Evolutionary conservation across 139 green algal species (phyloP), one percentile per base, ranked within the genome.

Genomic region (Pleodorina starrii): DNA sequence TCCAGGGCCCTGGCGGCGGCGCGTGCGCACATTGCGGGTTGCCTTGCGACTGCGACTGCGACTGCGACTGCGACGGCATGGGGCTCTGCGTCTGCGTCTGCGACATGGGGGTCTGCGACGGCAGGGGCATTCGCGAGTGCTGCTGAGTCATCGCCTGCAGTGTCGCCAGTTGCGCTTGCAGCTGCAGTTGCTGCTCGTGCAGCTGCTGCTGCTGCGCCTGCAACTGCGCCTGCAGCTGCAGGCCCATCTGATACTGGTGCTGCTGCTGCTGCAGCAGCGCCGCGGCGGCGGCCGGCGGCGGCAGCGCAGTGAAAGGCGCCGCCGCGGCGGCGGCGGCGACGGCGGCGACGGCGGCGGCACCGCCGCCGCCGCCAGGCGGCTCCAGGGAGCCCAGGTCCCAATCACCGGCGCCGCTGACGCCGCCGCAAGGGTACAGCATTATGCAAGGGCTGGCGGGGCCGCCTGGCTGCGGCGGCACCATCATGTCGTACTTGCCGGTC

Each of bases 241-340:
- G 12, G 27, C 32, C 11, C 32, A 73, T 32, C 35, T 76, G 68
- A 25, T 32, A 44, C 14, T 76, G 36, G 3, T 48, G 73, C 43
- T 60, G 73, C 73, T 60, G 73, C 73, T 60, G 25, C 40, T 60
- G 73, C 21, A 78, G n/a, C 29, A 44, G 68, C 68, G 68, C 68
- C 27, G 68, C 68, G 27, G 68, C 54, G 25, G 54, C 54, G 54
- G n/a, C n/a, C n/a, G n/a, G 1, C 38, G 23, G 1, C 36, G 29
- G 38, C 36, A 29, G 71, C 14, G 63, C 63, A 40, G 27, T 16
- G 29, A 23, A 36, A 17, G 32, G 63, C n/a, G 32, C 63, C 3
- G 21, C 63, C 16, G 32, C 19, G 63, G 63, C 19, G 54, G 29
- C 63, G 32, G 29, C 12, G 63, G 29, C 63, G 32, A 42, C n/a